A percentile compares a stretch with the other conserved stretches of the same genome.
Conservation (phyloP, 441 rosid genomes). For the Populus hybrid region DNA sequence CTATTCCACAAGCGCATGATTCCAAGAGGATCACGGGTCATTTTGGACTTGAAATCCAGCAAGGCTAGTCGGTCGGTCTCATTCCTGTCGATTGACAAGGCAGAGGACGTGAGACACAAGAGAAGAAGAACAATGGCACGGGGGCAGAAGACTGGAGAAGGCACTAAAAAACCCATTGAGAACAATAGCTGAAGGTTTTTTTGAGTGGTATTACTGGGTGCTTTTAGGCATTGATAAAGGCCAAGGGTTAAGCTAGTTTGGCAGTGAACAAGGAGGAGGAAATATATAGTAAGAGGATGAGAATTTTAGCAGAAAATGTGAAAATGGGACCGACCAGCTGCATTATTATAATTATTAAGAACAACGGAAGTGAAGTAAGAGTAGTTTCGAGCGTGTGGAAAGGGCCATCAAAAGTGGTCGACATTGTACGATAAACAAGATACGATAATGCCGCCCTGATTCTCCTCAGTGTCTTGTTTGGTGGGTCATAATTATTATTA, state of each 20-base stretch:
- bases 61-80: no score
- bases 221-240: background rate
- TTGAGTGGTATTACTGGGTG: background rate
- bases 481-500: no score
- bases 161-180: background rate
- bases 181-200: background rate
- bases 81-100: background rate
- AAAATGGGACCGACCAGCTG: no score
- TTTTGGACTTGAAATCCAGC: slow-evolving; percentile 12
- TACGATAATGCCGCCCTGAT: no score
- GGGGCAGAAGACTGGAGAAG: background rate
- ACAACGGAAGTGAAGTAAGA: no score
- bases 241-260: background rate
- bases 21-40: slow-evolving; percentile 10
- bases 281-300: background rate
- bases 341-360: no score
- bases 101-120: background rate
- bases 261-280: background rate
- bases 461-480: no score
- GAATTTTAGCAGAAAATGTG: background rate
- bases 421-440: no score
- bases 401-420: no score
- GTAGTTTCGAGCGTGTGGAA: no score
- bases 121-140: background rate
- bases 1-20: slow-evolving; percentile 10